Conservation (phyloP, 371 early-diverging fungal species). For the Capillidium heterosporum region DNA sequence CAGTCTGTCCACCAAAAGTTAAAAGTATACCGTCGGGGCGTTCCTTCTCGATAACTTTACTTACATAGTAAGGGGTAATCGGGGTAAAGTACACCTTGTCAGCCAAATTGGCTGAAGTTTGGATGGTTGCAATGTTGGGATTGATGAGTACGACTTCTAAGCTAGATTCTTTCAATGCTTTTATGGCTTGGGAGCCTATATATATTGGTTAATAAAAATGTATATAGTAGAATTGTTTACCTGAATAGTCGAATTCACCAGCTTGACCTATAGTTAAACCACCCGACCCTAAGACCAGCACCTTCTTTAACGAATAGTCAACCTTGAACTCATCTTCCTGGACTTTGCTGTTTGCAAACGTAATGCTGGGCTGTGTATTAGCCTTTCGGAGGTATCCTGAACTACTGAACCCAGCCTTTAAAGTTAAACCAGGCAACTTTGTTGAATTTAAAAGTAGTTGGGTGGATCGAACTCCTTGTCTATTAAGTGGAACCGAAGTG, state of each 20-base stretch:
- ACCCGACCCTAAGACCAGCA: conserved; percentile 89
- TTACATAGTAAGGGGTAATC: conserved; percentile 81
- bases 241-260: conserved; percentile 96
- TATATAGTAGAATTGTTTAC: conserved; percentile 31
- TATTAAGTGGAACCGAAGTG: too few species aligned
- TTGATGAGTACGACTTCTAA: conserved; percentile 86
- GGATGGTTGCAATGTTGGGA: conserved; percentile 94
- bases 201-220: not conserved
- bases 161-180: conserved; percentile 87
- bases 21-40: conserved; percentile 88
- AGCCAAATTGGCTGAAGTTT: conserved; percentile 82
- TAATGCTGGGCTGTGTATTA: too few species aligned
- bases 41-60: conserved; percentile 79
- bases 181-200: conserved; percentile 54
- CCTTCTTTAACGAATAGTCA: conserved; percentile 29
- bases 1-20: conserved; percentile 93
- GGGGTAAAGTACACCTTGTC: conserved; percentile 93
- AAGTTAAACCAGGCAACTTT: too few species aligned
- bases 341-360: too few species aligned
- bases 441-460: too few species aligned
- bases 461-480: too few species aligned
- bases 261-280: conserved; percentile 95
- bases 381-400: too few species aligned
- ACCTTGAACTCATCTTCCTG: too few species aligned
- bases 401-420: too few species aligned